A percentile compares a stretch with the other conserved stretches of the same genome.
These are phyloP conservation scores for Astrothelium macrocarpum DNA, from an alignment of 495 filamentous ascomycete species.

Conservation along the genomic window DNA sequence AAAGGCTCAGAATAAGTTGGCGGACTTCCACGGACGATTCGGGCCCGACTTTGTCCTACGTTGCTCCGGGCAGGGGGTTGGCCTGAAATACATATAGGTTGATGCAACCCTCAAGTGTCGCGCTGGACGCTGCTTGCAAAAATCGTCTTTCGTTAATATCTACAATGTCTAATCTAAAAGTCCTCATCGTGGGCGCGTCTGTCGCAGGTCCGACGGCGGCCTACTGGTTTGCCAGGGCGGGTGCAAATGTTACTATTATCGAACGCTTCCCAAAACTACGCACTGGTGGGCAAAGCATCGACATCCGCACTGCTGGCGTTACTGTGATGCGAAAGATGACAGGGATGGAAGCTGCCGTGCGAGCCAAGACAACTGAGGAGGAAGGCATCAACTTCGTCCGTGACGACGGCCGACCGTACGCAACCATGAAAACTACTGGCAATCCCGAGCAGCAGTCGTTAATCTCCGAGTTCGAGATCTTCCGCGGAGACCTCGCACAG, in stretches of 20 bases:
- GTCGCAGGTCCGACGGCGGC: constrained; percentile 37
- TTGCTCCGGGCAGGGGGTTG: too few species aligned
- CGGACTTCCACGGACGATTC: too few species aligned
- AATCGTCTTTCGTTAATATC: not conserved
- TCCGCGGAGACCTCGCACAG: constrained; percentile 42
- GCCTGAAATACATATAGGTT: too few species aligned
- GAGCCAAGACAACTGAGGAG: constrained; percentile 31
- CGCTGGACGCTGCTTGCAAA: too few species aligned
- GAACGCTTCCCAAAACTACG: constrained; percentile 41
- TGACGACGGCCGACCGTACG: constrained; percentile 29
- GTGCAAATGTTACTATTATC: constrained; percentile 42
- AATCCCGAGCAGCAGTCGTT: constrained; percentile 36
- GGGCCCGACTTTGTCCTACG: too few species aligned
- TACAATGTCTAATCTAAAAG: constrained; percentile 1
- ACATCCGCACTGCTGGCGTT: constrained; percentile 39
- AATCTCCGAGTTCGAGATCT: constrained; percentile 47
- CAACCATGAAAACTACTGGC: constrained; percentile 36
- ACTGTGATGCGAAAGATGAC: constrained; percentile 42
- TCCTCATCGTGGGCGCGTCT: constrained; percentile 22
- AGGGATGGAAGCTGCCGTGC: constrained; percentile 39
- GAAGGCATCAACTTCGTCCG: constrained; percentile 40
- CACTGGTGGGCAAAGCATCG: constrained; percentile 42
- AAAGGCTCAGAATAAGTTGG: too few species aligned
- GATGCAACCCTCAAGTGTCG: too few species aligned
- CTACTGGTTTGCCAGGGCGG: constrained; percentile 43